Evolutionary conservation across 176 grass and related monocot species (phyloP), one percentile per base, ranked within the genome.

Genomic region (Microstegium vimineum): DNA sequence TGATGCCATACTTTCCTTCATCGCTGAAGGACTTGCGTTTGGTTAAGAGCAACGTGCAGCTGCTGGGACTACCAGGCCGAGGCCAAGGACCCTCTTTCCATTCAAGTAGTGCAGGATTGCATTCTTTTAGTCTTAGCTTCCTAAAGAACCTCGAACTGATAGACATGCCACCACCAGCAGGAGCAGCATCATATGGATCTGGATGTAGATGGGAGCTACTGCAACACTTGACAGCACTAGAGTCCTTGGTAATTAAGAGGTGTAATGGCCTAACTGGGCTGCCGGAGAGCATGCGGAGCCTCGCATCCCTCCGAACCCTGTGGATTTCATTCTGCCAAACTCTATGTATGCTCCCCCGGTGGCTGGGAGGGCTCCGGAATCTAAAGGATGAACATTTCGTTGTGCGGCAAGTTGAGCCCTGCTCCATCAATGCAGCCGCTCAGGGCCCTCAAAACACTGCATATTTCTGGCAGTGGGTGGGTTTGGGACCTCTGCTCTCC

Each of bases 91-190:
- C 10, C 5, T 62, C 60, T 15, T 6, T 13, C 4, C 12, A 26
- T 16, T 28, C 47, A n/a, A n/a, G n/a, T n/a, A n/a, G n/a, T n/a
- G n/a, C n/a, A n/a, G n/a, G n/a, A n/a, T n/a, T 13, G 11, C 12
- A 26, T 16, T 28, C 47, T 51, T 18, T 64, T 31, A 64, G 5
- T 32, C 32, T 6, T 64, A 31, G 27, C 13, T 8, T 1, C 62
- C 62, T 64, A 6, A 64, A 32, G 14, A 0, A 16, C 0, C 62
- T 64, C 2, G 0, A 1, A 0, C 4, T 64, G 15, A 0, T 2
- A 1, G 60, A 3, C 3, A 16, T 13, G 14, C 5, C 10, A 31
- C 46, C 46, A 49, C 46, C 16, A 18, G 46, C 4, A 16, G 27
- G 27, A 63, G 12, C 61, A 12, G 3, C 9, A 31, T 31, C 12